Percentiles rank a stretch among this genome's conserved stretches.
Conservation (phyloP, 495 filamentous ascomycete genomes). For the Stereocaulon alpinum region DNA sequence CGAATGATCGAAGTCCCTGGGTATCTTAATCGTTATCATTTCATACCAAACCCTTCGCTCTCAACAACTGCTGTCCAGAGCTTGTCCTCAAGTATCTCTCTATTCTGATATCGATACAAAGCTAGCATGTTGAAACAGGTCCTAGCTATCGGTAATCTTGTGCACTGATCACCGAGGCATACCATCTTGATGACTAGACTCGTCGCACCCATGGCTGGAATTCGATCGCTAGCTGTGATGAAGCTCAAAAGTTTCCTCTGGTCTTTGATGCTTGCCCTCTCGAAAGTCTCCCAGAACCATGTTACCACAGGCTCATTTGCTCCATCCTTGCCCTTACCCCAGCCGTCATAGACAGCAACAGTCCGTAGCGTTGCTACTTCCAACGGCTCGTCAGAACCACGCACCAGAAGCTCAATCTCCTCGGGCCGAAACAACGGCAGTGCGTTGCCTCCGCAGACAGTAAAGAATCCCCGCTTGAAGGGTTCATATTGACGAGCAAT, state of each 20-base stretch:
- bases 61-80: slow-evolving; percentile 81
- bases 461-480: slow-evolving; percentile 92
- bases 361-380: slow-evolving; percentile 67
- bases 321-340: slow-evolving; percentile 38
- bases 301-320: slow-evolving; percentile 55
- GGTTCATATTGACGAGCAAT: slow-evolving; percentile 84
- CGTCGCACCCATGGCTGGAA: slow-evolving; percentile 84
- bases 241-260: slow-evolving; percentile 78
- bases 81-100: slow-evolving; percentile 55
- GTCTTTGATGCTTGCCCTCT: slow-evolving; percentile 47
- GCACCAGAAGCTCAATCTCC: slow-evolving; percentile 82
- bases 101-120: slow-evolving; percentile 59
- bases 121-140: slow-evolving; percentile 87
- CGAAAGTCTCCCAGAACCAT: slow-evolving; percentile 90
- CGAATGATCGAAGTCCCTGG: background rate
- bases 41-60: slow-evolving; percentile 91
- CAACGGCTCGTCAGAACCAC: slow-evolving; percentile 77
- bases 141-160: slow-evolving; percentile 72
- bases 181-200: slow-evolving; percentile 58
- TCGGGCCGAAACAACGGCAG: slow-evolving; percentile 85
- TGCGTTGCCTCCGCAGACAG: slow-evolving; percentile 83
- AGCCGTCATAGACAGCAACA: slow-evolving; percentile 76
- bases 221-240: slow-evolving; percentile 87
- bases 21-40: slow-evolving; percentile 42
- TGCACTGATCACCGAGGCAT: slow-evolving; percentile 63